A percentile compares a stretch with the other conserved stretches of the same genome.
These are phyloP conservation scores for Suhomyces canberraensis DNA, from an alignment of 805 yeast genomes.

Conservation along the genomic window DNA sequence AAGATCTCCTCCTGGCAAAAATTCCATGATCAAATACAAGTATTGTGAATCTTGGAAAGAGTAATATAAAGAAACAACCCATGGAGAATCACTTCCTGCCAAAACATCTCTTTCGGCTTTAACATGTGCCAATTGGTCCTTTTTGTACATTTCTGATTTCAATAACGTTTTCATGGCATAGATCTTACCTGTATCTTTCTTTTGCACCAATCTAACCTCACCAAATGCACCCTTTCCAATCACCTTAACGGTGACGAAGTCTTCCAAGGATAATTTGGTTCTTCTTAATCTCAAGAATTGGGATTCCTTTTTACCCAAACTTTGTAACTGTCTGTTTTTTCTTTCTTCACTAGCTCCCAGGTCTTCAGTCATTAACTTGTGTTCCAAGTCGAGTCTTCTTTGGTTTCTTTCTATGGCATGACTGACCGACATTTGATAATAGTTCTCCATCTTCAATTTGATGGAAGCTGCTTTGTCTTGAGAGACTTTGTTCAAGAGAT, in stretches of 20 bases:
- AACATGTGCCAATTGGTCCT: conserved; percentile 92
- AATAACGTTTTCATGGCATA: conserved; percentile 92
- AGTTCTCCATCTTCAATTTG: conserved; percentile 77
- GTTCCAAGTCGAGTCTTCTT: conserved; percentile 82
- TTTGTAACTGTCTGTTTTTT: conserved; percentile 72
- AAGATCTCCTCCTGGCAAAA: conserved; percentile 75
- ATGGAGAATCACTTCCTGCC: conserved; percentile 84
- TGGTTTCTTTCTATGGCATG: conserved; percentile 96
- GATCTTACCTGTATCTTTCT: conserved; percentile 85
- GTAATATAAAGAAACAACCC: conserved; percentile 82
- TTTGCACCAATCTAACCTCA: conserved; percentile 91
- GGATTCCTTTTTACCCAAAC: conserved; percentile 85
- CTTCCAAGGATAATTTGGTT: conserved; percentile 78
- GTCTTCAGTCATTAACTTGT: conserved; percentile 62
- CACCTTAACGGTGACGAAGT: conserved; percentile 84
- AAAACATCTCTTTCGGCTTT: conserved; percentile 94
- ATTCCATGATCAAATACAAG: conserved; percentile 36
- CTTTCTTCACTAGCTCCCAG: conserved; percentile 74
- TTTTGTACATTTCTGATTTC: conserved; percentile 90
- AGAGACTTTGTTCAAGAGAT: conserved; percentile 62
- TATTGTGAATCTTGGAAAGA: conserved; percentile 79
- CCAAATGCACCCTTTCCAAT: conserved; percentile 98
- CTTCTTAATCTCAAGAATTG: conserved; percentile 81
- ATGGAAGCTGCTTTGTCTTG: conserved; percentile 85
- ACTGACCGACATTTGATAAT: conserved; percentile 77